phyloP scores from a whole-genome alignment of 169 alveolate genomes.

The Eimeria maxima region DNA sequence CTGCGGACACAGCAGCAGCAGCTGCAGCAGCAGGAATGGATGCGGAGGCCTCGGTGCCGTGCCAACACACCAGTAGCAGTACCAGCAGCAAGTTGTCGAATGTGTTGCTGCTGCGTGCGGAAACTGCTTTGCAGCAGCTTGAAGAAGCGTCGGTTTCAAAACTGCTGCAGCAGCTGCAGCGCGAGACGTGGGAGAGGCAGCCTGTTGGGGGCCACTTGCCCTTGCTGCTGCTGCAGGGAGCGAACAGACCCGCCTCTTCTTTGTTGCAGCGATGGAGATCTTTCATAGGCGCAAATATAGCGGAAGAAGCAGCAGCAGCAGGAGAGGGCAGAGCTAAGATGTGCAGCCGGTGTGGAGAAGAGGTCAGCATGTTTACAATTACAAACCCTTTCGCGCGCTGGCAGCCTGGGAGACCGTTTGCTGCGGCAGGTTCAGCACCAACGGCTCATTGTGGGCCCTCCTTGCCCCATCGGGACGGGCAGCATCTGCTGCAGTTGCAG shows the following conservation, averaged over 20 bases:
- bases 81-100: constrained; percentile 27
- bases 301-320: not conserved
- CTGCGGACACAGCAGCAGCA: no score
- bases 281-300: no score
- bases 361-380: not conserved
- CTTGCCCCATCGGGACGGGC: not conserved
- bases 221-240: constrained; percentile 1
- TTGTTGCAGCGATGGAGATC: no score
- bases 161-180: constrained; percentile 20
- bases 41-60: not conserved
- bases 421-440: not conserved
- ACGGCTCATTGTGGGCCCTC: not conserved
- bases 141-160: not conserved
- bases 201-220: constrained; percentile 40
- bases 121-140: not conserved
- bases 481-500: no score
- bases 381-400: constrained; percentile 1
- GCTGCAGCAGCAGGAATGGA: no score
- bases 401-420: constrained; percentile 50
- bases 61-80: not conserved
- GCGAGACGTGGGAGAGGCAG: constrained; percentile 65
- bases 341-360: constrained; percentile 6
- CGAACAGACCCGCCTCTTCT: no score
- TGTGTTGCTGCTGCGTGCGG: constrained; percentile 22
- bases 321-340: not conserved